Percentiles rank a stretch among this genome's conserved stretches.
Conservation (phyloP, 2,329 filamentous ascomycete genomes). For the Aureobasidium sp. region DNA sequence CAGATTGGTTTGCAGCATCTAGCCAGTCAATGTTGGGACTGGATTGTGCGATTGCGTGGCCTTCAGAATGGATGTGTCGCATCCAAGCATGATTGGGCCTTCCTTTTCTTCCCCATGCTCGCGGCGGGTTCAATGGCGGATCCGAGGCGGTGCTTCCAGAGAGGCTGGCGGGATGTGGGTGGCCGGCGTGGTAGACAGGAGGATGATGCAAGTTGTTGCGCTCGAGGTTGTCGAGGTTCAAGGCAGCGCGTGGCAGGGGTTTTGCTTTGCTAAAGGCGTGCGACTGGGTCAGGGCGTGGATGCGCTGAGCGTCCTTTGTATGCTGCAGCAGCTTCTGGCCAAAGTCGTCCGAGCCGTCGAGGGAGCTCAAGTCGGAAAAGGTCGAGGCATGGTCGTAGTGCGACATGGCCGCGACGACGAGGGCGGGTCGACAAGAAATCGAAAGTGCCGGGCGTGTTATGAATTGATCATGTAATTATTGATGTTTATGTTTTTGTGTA, state of each 20-base stretch:
- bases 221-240: conserved; percentile 39
- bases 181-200: background rate
- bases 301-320: conserved; percentile 34
- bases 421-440: background rate
- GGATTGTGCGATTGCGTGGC: conserved; percentile 21
- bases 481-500: background rate
- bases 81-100: conserved; percentile 38
- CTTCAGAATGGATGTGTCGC: conserved; percentile 26
- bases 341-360: conserved; percentile 43
- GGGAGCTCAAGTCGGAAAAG: conserved; percentile 31
- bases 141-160: conserved; percentile 34
- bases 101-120: conserved; percentile 43
- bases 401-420: conserved; percentile 9
- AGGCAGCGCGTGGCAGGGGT: conserved; percentile 32
- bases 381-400: conserved; percentile 22
- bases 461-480: background rate
- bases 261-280: conserved; percentile 39
- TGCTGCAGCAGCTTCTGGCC: conserved; percentile 39
- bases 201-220: conserved; percentile 22
- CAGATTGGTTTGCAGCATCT: conserved; percentile 31
- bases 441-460: background rate
- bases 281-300: conserved; percentile 21
- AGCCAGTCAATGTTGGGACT: conserved; percentile 24
- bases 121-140: conserved; percentile 39
- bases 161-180: conserved; percentile 17